Evolutionary conservation across 257 asterid species (phyloP).

Genomic region (Cruciata laevipes): DNA sequence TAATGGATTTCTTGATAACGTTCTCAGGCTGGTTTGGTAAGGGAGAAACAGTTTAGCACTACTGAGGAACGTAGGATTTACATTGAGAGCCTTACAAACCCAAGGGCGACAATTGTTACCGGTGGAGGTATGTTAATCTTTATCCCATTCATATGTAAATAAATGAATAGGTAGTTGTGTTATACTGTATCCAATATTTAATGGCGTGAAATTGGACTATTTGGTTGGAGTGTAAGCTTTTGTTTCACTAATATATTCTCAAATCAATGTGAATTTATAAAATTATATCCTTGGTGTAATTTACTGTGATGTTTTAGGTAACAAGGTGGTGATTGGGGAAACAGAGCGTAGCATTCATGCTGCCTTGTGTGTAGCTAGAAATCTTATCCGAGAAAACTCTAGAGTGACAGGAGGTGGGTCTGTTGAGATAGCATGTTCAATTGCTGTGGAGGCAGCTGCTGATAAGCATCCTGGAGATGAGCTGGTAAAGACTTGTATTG

Average conservation of each 20-base stretch:
- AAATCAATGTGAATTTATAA: neutral
- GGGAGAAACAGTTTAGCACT: constrained; percentile 91
- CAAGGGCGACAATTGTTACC: constrained; percentile 90
- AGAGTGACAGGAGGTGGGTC: constrained; percentile 98
- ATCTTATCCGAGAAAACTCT: constrained; percentile 87
- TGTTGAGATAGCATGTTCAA: constrained; percentile 87
- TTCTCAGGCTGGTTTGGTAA: constrained; percentile 85
- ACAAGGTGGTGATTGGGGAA: constrained; percentile 98
- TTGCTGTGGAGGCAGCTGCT: constrained; percentile 96
- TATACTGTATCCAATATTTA: neutral
- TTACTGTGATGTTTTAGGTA: constrained; percentile 39
- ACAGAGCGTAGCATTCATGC: constrained; percentile 96
- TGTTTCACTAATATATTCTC: too few species aligned
- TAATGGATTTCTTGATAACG: constrained; percentile 6
- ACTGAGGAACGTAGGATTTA: constrained; percentile 95
- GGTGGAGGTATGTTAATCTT: constrained; percentile 75
- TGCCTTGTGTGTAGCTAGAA: constrained; percentile 88
- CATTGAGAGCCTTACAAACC: constrained; percentile 95
- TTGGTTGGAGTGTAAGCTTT: too few species aligned
- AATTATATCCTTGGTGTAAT: neutral
- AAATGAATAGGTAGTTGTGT: neutral
- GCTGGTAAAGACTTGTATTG: constrained; percentile 48
- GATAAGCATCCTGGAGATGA: constrained; percentile 96
- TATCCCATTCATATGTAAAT: neutral
- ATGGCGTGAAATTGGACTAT: neutral